A percentile compares a stretch with the other conserved stretches of the same genome.
Conservation (phyloP, 2,329 filamentous ascomycete species). For the Dactylellina leptospora region DNA sequence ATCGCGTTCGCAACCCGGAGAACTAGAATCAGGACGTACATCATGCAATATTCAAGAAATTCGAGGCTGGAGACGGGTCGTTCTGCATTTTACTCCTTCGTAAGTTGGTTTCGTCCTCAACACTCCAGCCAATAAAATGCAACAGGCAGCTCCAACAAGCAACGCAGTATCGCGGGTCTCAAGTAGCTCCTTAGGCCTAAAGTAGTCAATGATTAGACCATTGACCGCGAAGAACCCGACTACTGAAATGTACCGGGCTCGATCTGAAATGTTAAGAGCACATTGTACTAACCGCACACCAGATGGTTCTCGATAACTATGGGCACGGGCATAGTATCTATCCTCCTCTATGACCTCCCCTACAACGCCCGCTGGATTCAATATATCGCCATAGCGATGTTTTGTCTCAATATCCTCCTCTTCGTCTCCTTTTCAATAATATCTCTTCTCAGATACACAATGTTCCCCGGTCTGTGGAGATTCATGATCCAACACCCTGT, state of each 20-base stretch:
- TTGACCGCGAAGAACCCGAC: no score
- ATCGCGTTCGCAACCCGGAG: neutral
- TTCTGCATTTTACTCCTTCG: conserved; percentile 68
- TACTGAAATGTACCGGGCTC: no score
- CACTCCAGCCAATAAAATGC: conserved; percentile 22
- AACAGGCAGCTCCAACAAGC: conserved; percentile 4
- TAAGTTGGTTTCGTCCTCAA: conserved; percentile 59
- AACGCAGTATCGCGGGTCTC: no score
- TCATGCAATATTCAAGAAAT: conserved; percentile 9
- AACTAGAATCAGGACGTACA: conserved; percentile 26
- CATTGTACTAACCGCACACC: neutral
- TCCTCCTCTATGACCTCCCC: conserved; percentile 70
- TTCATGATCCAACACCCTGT: conserved; percentile 73
- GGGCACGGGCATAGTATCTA: conserved; percentile 74
- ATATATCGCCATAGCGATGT: conserved; percentile 70
- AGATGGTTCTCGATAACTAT: conserved; percentile 71
- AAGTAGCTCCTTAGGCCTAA: no score
- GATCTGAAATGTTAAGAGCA: no score
- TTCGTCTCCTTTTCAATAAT: conserved; percentile 68
- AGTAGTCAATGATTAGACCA: no score
- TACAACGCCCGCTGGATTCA: conserved; percentile 69
- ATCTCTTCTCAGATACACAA: conserved; percentile 69
- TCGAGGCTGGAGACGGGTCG: conserved; percentile 62
- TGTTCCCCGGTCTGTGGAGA: conserved; percentile 73
- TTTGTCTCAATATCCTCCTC: conserved; percentile 68